These are phyloP conservation scores for Fusarium tjaetaba DNA, from an alignment of 2,329 filamentous ascomycete genomes.

Conservation along the genomic window DNA sequence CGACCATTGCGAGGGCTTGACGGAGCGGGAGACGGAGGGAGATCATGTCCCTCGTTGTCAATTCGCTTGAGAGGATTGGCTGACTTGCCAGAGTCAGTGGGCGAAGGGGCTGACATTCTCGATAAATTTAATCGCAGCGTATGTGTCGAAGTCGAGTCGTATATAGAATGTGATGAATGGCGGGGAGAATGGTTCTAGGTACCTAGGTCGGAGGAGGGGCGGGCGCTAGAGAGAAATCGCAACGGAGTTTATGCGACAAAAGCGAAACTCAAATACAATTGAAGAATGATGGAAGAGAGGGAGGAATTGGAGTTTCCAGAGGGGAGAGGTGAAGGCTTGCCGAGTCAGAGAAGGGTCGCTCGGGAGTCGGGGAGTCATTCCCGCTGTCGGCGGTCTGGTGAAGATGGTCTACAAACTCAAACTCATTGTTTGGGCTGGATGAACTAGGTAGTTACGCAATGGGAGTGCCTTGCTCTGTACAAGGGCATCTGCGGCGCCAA, in stretches of 20 bases:
- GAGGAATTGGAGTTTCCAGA: conserved; percentile 11
- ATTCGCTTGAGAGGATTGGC: conserved; percentile 64
- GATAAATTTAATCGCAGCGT: neutral
- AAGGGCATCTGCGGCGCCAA: conserved; percentile 11
- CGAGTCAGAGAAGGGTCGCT: conserved; percentile 27
- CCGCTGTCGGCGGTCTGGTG: conserved; percentile 42
- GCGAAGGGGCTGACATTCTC: conserved; percentile 39
- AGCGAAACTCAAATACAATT: neutral
- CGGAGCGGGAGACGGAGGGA: conserved; percentile 91
- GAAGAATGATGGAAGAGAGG: conserved; percentile 15
- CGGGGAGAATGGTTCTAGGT: conserved; percentile 1
- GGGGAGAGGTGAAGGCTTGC: conserved; percentile 13
- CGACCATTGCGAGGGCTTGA: conserved; percentile 88
- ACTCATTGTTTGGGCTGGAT: conserved; percentile 8
- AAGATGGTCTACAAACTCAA: conserved; percentile 1
- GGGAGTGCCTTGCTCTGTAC: conserved; percentile 3
- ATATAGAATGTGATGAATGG: neutral
- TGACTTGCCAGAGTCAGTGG: conserved; percentile 46
- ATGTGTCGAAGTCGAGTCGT: neutral
- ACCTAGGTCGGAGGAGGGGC: neutral
- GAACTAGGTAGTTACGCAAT: conserved; percentile 19
- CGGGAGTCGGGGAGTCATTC: conserved; percentile 45
- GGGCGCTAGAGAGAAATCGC: neutral
- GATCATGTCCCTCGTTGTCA: conserved; percentile 83
- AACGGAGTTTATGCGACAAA: neutral